A percentile compares a stretch with the other conserved stretches of the same genome.
phyloP scores from a whole-genome alignment of 306 rosid species.

The Phaseolus lunatus region DNA sequence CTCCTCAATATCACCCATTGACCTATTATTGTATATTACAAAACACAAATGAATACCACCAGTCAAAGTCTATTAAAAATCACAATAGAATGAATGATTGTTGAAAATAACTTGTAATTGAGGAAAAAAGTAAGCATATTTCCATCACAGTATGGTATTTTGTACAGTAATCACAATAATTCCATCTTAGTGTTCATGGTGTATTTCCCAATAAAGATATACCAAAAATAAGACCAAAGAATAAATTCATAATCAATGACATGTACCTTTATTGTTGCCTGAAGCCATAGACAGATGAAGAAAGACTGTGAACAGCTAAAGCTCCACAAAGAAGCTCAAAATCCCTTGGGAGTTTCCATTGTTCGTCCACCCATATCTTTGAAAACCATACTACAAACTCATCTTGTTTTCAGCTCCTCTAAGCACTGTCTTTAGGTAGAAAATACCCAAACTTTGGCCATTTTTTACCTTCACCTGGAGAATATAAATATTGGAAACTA shows the following conservation, averaged over 20 bases:
- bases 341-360: slow-evolving; percentile 74
- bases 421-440: slow-evolving; percentile 37
- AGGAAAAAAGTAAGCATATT: background rate
- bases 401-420: slow-evolving; percentile 33
- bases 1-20: slow-evolving; percentile 84
- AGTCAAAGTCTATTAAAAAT: slow-evolving; percentile 4
- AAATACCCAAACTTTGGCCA: slow-evolving; percentile 20
- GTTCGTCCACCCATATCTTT: slow-evolving; percentile 47
- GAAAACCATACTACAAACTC: slow-evolving; percentile 35
- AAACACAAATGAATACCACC: background rate
- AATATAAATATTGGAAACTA: slow-evolving; percentile 19
- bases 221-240: slow-evolving; percentile 16
- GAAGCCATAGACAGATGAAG: slow-evolving; percentile 68
- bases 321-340: slow-evolving; percentile 61
- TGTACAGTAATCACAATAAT: slow-evolving; percentile 8
- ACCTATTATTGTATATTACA: slow-evolving; percentile 54
- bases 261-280: slow-evolving; percentile 70
- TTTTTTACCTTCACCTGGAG: slow-evolving; percentile 14
- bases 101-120: background rate
- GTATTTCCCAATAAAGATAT: background rate
- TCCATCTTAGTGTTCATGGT: background rate
- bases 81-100: background rate
- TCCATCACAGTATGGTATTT: slow-evolving; percentile 4
- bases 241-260: slow-evolving; percentile 28
- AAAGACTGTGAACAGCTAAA: slow-evolving; percentile 70